Evolutionary conservation across 441 rosid genomes (phyloP).

Genomic region (Breynia disticha): DNA sequence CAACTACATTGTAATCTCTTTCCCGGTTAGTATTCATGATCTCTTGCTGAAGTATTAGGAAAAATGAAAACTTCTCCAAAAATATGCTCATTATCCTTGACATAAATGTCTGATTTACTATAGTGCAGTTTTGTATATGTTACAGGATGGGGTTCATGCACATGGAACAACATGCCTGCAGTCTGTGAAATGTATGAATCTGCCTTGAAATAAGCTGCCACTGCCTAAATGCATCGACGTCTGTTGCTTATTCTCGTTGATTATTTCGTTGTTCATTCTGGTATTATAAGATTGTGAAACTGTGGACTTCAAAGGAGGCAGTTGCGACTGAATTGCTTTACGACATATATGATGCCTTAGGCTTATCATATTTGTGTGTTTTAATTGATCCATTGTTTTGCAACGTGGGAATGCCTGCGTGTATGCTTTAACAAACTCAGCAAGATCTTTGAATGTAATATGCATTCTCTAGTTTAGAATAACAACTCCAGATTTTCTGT

Average conservation of each 20-base stretch:
- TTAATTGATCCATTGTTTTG: too few species aligned
- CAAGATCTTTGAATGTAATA: too few species aligned
- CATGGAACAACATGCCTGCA: constrained; percentile 86
- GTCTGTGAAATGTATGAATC: constrained; percentile 69
- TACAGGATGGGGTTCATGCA: constrained; percentile 42
- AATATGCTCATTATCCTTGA: neutral
- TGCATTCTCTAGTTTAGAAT: too few species aligned
- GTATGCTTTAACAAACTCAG: too few species aligned
- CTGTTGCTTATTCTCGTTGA: constrained; percentile 18
- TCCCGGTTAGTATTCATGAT: constrained; percentile 38
- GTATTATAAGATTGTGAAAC: neutral
- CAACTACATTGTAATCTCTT: constrained; percentile 29
- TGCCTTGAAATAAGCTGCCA: constrained; percentile 34
- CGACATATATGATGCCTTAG: too few species aligned
- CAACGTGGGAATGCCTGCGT: too few species aligned
- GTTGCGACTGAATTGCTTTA: too few species aligned
- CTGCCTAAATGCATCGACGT: constrained; percentile 17
- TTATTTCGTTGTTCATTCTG: constrained; percentile 20
- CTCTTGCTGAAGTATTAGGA: constrained; percentile 8
- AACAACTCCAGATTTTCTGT: too few species aligned
- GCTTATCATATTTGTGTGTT: too few species aligned
- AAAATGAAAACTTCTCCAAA: constrained; percentile 1
- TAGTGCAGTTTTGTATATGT: constrained; percentile 4
- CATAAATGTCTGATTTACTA: neutral
- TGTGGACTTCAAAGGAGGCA: too few species aligned